phyloP scores from a whole-genome alignment of 2,329 filamentous ascomycete genomes.

The Ophiostoma sp. region DNA sequence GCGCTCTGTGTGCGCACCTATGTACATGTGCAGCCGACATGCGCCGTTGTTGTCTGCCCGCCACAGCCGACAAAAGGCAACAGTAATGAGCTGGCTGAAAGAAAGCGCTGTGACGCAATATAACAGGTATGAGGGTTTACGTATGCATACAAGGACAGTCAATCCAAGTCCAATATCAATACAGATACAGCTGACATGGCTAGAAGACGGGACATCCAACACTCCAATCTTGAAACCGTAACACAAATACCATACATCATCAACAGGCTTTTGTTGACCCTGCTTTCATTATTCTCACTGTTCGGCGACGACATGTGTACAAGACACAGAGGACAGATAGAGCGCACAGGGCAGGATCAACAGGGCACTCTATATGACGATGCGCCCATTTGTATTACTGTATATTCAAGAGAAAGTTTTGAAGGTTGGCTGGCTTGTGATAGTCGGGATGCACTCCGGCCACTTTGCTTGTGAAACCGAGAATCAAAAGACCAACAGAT shows the following conservation, averaged over 20 bases:
- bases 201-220: not conserved
- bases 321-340: not conserved
- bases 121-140: not conserved
- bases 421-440: not conserved
- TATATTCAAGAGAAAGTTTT: not conserved
- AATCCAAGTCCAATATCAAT: not conserved
- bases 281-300: not conserved
- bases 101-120: conserved; percentile 1
- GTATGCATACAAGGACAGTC: not conserved
- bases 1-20: not conserved
- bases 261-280: not conserved
- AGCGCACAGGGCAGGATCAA: not conserved
- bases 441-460: not conserved
- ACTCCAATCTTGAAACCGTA: not conserved
- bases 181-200: not conserved
- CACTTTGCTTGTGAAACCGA: conserved; percentile 9
- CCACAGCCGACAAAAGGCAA: not conserved
- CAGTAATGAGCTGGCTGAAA: not conserved
- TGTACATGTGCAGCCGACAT: not conserved
- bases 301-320: conserved; percentile 12
- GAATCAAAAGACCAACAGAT: not conserved
- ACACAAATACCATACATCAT: not conserved
- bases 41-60: not conserved
- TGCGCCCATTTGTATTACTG: not conserved
- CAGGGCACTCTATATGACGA: not conserved